Base-by-base conservation (phyloP, 805 yeast genomes). In the Saturnispora hagleri region DNA sequence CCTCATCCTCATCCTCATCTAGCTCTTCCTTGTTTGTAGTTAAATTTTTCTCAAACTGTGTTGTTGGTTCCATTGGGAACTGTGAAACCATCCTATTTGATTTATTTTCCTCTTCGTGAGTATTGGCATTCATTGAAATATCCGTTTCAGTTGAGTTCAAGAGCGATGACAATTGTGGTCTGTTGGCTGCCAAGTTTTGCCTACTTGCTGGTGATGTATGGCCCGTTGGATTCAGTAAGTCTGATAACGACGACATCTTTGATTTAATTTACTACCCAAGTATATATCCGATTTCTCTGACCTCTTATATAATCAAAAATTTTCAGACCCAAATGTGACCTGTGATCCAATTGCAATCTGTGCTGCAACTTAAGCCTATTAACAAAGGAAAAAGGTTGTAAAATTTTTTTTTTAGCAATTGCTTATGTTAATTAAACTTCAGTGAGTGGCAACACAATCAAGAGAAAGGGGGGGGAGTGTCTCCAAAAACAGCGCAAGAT, bases 181-280 rank as follows among this genome's bases (percentile, higher is more conserved):
- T 12, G 31, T 41, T 22, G 12, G 31, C 26, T 28, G n/a, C 22
- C 7, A 24, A 13, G 7, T 12, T 13, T 5, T 41, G n/a, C 18
- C 15, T 24, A 6, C 17, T 15, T 5, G 31, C 24, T 22, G 27
- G 27, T 22, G 44, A 22, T 33, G 38, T 12, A 40, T 36, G 27
- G 28, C 12, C 35, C 5, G 50, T 40, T n/a, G 55, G 55, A 41
- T 53, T 53, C 5, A 53, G 43, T 13, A 53, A 22, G n/a, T 51
- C 26, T 7, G 53, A 53, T 26, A 53, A 38, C n/a, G 55, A 53
- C 12, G 50, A 36, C 55, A 52, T 28, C 26, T 41, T 10, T 31
- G 4, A 31, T 13, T 31, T 13, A 31, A 31, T 31, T 13, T 31
- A 31, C 34, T 13, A 31, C 8, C 13, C 13, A 10, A 31, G 12